Percentiles rank a stretch among this genome's conserved stretches.
These are phyloP conservation scores for Russula abietina DNA, from an alignment of 768 basidiomycete species.

Conservation along the genomic window DNA sequence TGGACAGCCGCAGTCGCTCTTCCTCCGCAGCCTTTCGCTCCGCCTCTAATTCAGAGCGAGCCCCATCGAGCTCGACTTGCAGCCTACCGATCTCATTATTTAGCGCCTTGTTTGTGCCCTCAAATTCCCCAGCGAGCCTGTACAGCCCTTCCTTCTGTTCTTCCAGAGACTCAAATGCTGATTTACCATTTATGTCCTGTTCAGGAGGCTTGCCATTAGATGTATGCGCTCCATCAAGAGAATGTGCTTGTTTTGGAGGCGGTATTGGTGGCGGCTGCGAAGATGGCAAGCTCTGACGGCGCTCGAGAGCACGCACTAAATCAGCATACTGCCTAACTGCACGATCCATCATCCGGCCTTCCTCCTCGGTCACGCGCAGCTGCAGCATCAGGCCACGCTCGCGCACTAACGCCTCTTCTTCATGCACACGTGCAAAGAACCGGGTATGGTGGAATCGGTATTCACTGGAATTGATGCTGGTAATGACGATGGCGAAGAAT, in stretches of 20 bases:
- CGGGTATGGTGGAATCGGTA: not conserved
- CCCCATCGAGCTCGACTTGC: conserved; percentile 38
- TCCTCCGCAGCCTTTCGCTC: conserved; percentile 40
- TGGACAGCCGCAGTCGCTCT: conserved; percentile 42
- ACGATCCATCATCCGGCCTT: too few species aligned
- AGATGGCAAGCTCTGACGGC: too few species aligned
- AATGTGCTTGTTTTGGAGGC: not conserved
- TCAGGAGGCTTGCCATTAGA: conserved; percentile 8
- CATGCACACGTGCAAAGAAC: too few species aligned
- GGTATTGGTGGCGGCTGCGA: not conserved
- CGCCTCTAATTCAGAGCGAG: conserved; percentile 45
- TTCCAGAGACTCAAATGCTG: conserved; percentile 32
- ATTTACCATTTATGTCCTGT: conserved; percentile 20
- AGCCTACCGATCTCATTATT: conserved; percentile 42
- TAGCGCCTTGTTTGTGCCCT: conserved; percentile 40
- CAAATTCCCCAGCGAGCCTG: conserved; percentile 44
- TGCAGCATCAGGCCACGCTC: too few species aligned
- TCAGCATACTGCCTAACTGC: too few species aligned
- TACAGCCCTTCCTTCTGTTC: conserved; percentile 48
- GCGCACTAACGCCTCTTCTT: too few species aligned
- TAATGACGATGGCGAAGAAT: conserved; percentile 2
- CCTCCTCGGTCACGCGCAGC: too few species aligned
- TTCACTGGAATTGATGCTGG: not conserved
- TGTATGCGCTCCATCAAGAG: not conserved
- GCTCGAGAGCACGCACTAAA: too few species aligned